Conservation (phyloP, 768 basidiomycete genomes). For the Peribolospora kevripleyi region DNA sequence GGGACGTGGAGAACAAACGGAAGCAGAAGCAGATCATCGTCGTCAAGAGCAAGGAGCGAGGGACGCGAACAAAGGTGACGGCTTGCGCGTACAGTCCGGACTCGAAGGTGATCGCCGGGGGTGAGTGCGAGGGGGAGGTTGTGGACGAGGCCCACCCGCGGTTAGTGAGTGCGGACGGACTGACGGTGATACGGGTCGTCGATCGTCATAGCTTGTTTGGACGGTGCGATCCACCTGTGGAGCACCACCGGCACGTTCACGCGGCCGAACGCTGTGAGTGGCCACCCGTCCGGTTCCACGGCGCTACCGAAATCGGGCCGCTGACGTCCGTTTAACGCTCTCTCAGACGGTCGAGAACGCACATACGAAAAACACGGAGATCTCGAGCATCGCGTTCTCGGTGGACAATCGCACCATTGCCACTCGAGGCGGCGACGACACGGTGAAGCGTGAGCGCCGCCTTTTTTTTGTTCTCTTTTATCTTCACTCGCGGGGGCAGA, state of each 20-base stretch:
- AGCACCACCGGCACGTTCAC: conserved; percentile 77
- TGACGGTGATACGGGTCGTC: no score
- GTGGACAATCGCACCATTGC: conserved; percentile 64
- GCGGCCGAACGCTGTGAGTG: conserved; percentile 34
- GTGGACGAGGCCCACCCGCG: background rate
- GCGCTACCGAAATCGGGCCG: no score
- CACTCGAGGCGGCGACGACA: conserved; percentile 81
- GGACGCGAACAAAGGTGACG: conserved; percentile 75
- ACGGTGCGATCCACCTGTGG: conserved; percentile 88
- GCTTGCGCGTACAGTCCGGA: conserved; percentile 69
- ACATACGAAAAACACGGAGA: conserved; percentile 63
- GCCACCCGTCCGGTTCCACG: no score
- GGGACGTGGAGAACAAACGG: conserved; percentile 75
- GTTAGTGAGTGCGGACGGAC: no score
- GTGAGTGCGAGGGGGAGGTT: background rate
- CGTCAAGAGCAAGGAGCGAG: conserved; percentile 84
- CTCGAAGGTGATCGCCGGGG: conserved; percentile 68
- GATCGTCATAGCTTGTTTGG: conserved; percentile 45
- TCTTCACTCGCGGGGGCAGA: no score
- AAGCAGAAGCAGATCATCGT: conserved; percentile 93
- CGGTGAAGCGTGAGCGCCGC: conserved; percentile 61
- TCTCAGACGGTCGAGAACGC: conserved; percentile 54
- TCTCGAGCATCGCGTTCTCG: conserved; percentile 65
- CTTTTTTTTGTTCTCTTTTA: background rate
- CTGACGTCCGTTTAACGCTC: no score